Conservation (phyloP, 2,329 filamentous ascomycete genomes). For the Cylindrodendrum hubeiense region DNA sequence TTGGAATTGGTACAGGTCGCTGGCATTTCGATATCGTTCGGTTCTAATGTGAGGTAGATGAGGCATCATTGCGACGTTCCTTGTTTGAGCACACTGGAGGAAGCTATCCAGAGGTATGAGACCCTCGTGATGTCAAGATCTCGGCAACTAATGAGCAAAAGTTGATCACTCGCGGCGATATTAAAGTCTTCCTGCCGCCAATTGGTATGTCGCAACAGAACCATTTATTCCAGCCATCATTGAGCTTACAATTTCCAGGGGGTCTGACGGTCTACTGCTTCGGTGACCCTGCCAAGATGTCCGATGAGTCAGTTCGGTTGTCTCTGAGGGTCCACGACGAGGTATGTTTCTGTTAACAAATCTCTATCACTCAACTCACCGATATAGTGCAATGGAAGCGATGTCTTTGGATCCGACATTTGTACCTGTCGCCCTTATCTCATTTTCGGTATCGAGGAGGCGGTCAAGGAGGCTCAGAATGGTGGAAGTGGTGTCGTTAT, state of each 20-base stretch:
- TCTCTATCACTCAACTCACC: slow-evolving; percentile 24
- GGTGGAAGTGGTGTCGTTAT: slow-evolving; percentile 96
- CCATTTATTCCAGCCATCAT: too few species aligned
- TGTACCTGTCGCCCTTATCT: slow-evolving; percentile 97
- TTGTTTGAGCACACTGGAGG: slow-evolving; percentile 97
- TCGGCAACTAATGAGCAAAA: slow-evolving; percentile 46
- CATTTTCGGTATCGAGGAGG: slow-evolving; percentile 97
- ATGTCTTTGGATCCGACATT: slow-evolving; percentile 98
- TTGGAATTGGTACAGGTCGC: slow-evolving; percentile 78
- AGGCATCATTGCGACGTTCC: slow-evolving; percentile 85
- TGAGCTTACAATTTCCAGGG: slow-evolving; percentile 57
- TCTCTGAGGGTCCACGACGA: slow-evolving; percentile 85
- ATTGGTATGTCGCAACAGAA: slow-evolving; percentile 70
- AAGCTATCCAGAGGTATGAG: slow-evolving; percentile 84
- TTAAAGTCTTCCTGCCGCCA: slow-evolving; percentile 95
- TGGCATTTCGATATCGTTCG: background rate
- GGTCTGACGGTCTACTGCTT: slow-evolving; percentile 98
- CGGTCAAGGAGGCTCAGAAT: slow-evolving; percentile 95
- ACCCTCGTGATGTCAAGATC: background rate
- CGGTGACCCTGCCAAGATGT: slow-evolving; percentile 93
- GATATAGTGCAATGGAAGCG: slow-evolving; percentile 86
- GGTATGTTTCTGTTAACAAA: slow-evolving; percentile 50
- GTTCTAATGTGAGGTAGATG: slow-evolving; percentile 67
- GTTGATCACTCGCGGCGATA: slow-evolving; percentile 92
- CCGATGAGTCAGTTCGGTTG: slow-evolving; percentile 83